These are phyloP conservation scores for Neurospora sp. DNA, from an alignment of 495 filamentous ascomycete species.

Conservation along the genomic window DNA sequence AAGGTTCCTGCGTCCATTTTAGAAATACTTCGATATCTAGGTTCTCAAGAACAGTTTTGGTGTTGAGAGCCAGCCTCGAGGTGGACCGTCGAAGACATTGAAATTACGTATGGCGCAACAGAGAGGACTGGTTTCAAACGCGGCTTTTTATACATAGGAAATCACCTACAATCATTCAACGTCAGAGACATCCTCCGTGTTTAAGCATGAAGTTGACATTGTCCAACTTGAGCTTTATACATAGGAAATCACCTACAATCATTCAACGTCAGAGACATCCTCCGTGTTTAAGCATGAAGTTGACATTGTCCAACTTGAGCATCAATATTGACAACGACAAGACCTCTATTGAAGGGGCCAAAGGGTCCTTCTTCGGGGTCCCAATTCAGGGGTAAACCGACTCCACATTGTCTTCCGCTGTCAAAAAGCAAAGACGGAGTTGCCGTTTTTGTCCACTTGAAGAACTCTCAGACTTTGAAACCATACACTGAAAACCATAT, in stretches of 20 bases:
- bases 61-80: neutral
- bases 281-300: neutral
- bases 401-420: neutral
- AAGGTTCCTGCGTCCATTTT: neutral
- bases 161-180: neutral
- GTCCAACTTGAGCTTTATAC: neutral
- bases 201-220: neutral
- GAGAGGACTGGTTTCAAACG: neutral
- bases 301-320: neutral
- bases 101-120: neutral
- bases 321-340: neutral
- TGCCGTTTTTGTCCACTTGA: neutral
- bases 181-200: neutral
- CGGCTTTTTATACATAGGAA: too few species aligned
- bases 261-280: neutral
- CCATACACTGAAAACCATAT: neutral
- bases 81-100: neutral
- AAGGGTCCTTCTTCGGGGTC: neutral
- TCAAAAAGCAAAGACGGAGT: neutral
- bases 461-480: neutral
- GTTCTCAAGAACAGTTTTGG: too few species aligned
- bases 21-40: neutral
- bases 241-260: too few species aligned
- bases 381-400: neutral
- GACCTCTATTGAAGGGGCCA: neutral